Conservation (phyloP, 441 rosid species). For the Capsella rubella region DNA sequence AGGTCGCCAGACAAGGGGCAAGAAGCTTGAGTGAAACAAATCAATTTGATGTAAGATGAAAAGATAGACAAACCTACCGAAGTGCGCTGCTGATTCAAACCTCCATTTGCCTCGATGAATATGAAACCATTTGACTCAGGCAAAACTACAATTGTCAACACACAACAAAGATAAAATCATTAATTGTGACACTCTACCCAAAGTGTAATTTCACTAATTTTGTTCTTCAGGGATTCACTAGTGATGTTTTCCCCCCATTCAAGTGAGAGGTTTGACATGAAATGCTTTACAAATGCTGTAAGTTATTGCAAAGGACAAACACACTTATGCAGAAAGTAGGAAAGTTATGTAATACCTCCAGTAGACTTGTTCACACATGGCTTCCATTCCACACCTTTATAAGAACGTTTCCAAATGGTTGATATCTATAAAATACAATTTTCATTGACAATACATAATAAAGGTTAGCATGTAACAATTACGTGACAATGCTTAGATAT, state of each 20-base stretch:
- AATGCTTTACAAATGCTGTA: neutral
- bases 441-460: constrained; percentile 15
- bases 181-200: neutral
- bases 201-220: too few relatives aligned
- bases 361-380: constrained; percentile 74
- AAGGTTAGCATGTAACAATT: neutral
- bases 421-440: constrained; percentile 61
- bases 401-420: constrained; percentile 87
- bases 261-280: too few relatives aligned
- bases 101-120: constrained; percentile 97
- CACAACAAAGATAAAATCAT: constrained; percentile 19
- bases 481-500: neutral
- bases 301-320: constrained; percentile 3
- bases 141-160: constrained; percentile 56
- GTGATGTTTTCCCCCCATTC: too few relatives aligned
- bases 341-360: constrained; percentile 61
- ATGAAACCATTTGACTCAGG: constrained; percentile 95
- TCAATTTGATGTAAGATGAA: constrained; percentile 34
- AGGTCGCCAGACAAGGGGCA: constrained; percentile 19
- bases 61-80: constrained; percentile 69
- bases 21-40: constrained; percentile 16
- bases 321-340: neutral
- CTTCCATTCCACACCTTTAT: constrained; percentile 80
- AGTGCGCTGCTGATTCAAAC: constrained; percentile 96
- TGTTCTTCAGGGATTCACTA: too few relatives aligned